Conservation (phyloP, 148 eudicot genomes). For the Nyssa sinensis region DNA sequence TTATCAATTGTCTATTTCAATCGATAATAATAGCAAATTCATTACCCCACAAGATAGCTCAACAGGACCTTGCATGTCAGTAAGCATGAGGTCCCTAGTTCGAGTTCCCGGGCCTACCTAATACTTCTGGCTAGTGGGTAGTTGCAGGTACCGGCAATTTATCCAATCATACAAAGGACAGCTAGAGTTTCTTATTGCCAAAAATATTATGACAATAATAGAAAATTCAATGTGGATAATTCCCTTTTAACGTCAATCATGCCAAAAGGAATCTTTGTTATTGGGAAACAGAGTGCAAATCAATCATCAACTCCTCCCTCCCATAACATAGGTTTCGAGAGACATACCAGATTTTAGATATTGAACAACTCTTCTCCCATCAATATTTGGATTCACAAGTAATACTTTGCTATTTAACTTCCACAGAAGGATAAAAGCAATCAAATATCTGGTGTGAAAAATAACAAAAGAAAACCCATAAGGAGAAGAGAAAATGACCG, state of each 20-base stretch:
- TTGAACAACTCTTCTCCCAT: slow-evolving; percentile 54
- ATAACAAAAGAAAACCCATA: slow-evolving; percentile 7
- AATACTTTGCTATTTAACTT: slow-evolving; percentile 61
- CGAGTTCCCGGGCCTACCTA: too few relatives aligned
- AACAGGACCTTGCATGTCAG: too few relatives aligned
- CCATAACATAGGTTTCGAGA: slow-evolving; percentile 9
- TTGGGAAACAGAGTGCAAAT: neutral
- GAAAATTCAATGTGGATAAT: too few relatives aligned
- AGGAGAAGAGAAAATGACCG: slow-evolving; percentile 8
- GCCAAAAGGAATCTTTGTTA: neutral
- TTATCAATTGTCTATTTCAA: neutral
- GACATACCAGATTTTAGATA: slow-evolving; percentile 77
- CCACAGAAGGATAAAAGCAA: slow-evolving; percentile 74
- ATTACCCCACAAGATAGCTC: too few relatives aligned
- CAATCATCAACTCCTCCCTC: neutral
- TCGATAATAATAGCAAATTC: neutral
- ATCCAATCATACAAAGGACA: too few relatives aligned
- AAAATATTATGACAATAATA: neutral
- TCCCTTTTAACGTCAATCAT: neutral
- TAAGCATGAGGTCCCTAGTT: too few relatives aligned
- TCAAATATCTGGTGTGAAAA: slow-evolving; percentile 58
- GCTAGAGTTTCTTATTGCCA: too few relatives aligned
- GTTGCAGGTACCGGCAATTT: too few relatives aligned
- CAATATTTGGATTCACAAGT: slow-evolving; percentile 62
- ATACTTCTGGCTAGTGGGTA: too few relatives aligned